Percentiles rank a stretch among this genome's conserved stretches.
Conservation (phyloP, 2,329 filamentous ascomycete genomes). For the Knufia petricola region DNA sequence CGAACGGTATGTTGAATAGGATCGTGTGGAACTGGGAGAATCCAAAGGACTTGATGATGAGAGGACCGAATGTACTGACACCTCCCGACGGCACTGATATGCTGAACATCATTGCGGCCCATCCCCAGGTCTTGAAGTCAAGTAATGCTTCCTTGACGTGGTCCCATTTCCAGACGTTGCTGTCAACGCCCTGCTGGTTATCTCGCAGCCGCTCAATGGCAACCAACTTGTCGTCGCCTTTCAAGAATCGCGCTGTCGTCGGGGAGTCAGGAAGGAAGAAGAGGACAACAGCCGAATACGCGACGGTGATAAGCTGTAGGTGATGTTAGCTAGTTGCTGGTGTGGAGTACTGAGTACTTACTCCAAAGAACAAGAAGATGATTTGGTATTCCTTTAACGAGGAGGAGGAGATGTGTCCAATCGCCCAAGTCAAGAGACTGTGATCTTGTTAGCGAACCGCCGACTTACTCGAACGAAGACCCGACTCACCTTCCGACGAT, state of each 20-base stretch:
- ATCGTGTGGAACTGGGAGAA: constrained; percentile 18
- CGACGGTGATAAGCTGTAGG: constrained; percentile 38
- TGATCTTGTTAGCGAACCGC: too few species aligned
- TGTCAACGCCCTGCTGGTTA: constrained; percentile 39
- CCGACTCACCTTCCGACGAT: constrained; percentile 38
- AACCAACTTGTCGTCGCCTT: constrained; percentile 47
- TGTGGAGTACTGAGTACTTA: background rate
- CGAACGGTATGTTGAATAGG: constrained; percentile 22
- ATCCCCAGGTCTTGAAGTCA: constrained; percentile 53
- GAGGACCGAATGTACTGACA: constrained; percentile 18
- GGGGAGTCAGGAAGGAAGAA: constrained; percentile 56
- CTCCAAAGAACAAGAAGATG: constrained; percentile 42
- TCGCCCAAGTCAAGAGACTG: constrained; percentile 42
- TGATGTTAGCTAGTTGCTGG: background rate
- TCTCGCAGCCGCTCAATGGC: constrained; percentile 47
- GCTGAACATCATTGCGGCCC: constrained; percentile 44
- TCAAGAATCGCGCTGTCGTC: constrained; percentile 43
- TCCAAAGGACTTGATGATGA: constrained; percentile 22
- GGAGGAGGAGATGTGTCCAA: constrained; percentile 38
- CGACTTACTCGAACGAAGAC: too few species aligned
- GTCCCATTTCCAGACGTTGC: constrained; percentile 41
- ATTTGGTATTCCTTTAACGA: constrained; percentile 44
- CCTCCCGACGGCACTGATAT: constrained; percentile 36
- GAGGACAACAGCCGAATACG: constrained; percentile 43
- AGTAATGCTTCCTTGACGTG: constrained; percentile 45